Evolutionary conservation across 164 flowering plant genomes (phyloP).

Genomic region (Kingdonia uniflora): DNA sequence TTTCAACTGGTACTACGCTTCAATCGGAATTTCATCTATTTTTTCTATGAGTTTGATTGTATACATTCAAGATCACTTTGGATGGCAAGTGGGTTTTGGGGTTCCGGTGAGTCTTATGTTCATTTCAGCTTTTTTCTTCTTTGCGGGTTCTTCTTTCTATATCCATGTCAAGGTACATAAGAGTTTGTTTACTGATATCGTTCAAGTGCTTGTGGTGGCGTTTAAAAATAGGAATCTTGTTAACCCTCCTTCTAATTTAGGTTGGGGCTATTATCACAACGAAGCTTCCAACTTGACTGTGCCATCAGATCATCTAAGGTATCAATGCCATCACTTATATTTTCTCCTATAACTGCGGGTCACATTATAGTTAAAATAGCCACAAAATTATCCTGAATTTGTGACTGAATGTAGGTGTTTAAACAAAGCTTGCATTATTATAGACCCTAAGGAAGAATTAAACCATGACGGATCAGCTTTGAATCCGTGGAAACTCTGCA

Average conservation of each 20-base stretch:
- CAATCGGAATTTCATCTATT: not conserved
- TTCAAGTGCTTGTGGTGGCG: slow-evolving; percentile 1
- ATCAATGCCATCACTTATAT: not conserved
- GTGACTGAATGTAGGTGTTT: slow-evolving; percentile 3
- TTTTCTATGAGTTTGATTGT: not conserved
- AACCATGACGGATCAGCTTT: slow-evolving; percentile 10
- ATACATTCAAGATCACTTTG: not conserved
- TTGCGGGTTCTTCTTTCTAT: not conserved
- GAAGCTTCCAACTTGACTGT: not conserved
- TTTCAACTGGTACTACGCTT: slow-evolving; percentile 4
- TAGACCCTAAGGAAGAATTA: slow-evolving; percentile 3
- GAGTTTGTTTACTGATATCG: slow-evolving; percentile 1
- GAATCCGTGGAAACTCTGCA: slow-evolving; percentile 13
- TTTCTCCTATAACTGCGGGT: no score
- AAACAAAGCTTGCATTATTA: slow-evolving; percentile 15
- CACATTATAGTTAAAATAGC: no score
- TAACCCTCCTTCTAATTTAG: not conserved
- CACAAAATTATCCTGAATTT: no score
- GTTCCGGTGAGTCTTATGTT: not conserved
- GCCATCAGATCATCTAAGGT: not conserved
- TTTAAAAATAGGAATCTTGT: not conserved
- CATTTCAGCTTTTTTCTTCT: not conserved
- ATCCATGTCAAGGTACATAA: not conserved
- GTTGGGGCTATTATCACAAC: not conserved
- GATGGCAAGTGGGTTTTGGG: slow-evolving; percentile 1